These are phyloP conservation scores for Lolium perenne DNA, from an alignment of 176 grass and related monocot genomes.

Conservation along the genomic window DNA sequence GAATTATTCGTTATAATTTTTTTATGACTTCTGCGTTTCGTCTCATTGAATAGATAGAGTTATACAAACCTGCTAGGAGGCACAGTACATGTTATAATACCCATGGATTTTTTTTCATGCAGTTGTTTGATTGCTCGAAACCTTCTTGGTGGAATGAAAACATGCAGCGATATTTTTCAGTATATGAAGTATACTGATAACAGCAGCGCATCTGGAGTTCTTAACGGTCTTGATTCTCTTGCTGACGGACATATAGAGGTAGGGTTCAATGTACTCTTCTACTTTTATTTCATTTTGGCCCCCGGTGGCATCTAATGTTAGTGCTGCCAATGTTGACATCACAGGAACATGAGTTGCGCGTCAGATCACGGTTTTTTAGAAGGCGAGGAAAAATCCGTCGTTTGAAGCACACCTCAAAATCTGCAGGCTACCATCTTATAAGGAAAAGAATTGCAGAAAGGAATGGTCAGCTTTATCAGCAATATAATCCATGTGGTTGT, in stretches of 20 bases:
- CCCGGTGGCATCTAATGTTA: conserved; percentile 39
- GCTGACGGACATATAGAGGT: conserved; percentile 86
- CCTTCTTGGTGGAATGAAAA: conserved; percentile 93
- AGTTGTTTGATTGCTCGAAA: conserved; percentile 94
- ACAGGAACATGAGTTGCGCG: conserved; percentile 66
- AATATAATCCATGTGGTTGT: conserved; percentile 97
- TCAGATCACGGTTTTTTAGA: conserved; percentile 75
- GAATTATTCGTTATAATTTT: conserved; percentile 26
- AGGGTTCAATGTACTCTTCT: background rate
- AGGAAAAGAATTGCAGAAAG: conserved; percentile 91
- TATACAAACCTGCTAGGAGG: too few species aligned
- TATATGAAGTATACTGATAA: conserved; percentile 86
- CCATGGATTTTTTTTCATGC: conserved; percentile 41
- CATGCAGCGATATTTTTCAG: conserved; percentile 81
- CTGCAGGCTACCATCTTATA: conserved; percentile 87
- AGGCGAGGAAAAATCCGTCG: conserved; percentile 78
- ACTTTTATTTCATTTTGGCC: conserved; percentile 7
- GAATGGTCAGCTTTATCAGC: conserved; percentile 84
- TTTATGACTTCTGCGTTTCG: too few species aligned
- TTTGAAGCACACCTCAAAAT: conserved; percentile 90
- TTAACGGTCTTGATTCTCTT: conserved; percentile 72
- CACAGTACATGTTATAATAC: background rate
- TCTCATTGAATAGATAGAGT: too few species aligned
- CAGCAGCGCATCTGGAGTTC: conserved; percentile 58
- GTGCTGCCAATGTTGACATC: conserved; percentile 34